These are phyloP conservation scores for Sporothrix humicola DNA, from an alignment of 2,329 filamentous ascomycete species.

Conservation along the genomic window DNA sequence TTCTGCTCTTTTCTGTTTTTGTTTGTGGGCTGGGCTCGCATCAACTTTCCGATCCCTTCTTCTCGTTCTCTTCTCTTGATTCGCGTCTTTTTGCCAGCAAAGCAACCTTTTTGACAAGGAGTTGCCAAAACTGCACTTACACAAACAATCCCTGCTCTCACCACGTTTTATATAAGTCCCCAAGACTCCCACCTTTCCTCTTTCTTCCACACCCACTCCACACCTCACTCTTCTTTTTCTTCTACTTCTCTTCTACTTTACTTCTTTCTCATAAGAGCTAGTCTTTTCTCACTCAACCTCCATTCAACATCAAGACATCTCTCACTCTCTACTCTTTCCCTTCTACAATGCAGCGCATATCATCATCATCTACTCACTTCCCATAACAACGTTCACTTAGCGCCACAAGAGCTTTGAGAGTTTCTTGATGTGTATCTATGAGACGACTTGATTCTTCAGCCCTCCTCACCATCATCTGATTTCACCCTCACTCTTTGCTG, in stretches of 20 bases:
- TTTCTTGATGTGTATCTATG: slow-evolving; percentile 19
- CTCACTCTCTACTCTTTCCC: not conserved
- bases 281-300: not conserved
- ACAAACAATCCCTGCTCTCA: slow-evolving; percentile 26
- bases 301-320: not conserved
- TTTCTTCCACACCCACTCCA: slow-evolving; percentile 13
- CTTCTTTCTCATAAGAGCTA: slow-evolving; percentile 23
- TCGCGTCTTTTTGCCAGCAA: slow-evolving; percentile 15
- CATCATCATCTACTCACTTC: slow-evolving; percentile 23
- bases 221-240: slow-evolving; percentile 8
- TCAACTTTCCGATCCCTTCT: slow-evolving; percentile 31
- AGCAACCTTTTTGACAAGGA: slow-evolving; percentile 9
- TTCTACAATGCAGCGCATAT: slow-evolving; percentile 35
- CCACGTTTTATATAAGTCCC: slow-evolving; percentile 23
- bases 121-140: slow-evolving; percentile 27
- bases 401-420: slow-evolving; percentile 15
- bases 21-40: slow-evolving; percentile 37
- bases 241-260: slow-evolving; percentile 7
- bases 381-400: not conserved
- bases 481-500: not conserved
- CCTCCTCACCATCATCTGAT: slow-evolving; percentile 1
- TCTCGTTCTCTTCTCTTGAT: not conserved
- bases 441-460: not conserved
- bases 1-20: slow-evolving; percentile 12
- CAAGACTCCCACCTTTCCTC: slow-evolving; percentile 18